Evolutionary conservation across 345 rosid genomes (phyloP).

Genomic region (thale cress (Arabidopsis thaliana)): TAIR10.1 NC_003070.9:27000501-27001000

Average conservation of each 20-base stretch:
- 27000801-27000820: constrained; percentile 24
- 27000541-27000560: constrained; percentile 72
- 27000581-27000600: not conserved
- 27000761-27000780: constrained; percentile 11
- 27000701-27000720: constrained; percentile 75
- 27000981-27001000: constrained; percentile 70
- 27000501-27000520: constrained; percentile 87
- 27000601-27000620: constrained; percentile 21
- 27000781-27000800: not conserved
- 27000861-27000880: constrained; percentile 80
- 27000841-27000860: constrained; percentile 94
- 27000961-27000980: constrained; percentile 63
- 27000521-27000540: constrained; percentile 87
- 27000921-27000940: constrained; percentile 29
- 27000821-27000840: constrained; percentile 29
- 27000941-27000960: constrained; percentile 13
- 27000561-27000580: constrained; percentile 56
- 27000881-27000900: constrained; percentile 49
- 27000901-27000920: constrained; percentile 27
- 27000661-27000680: constrained; percentile 75
- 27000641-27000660: constrained; percentile 42
- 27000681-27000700: constrained; percentile 77
- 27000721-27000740: constrained; percentile 91
- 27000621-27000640: constrained; percentile 22
- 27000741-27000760: constrained; percentile 36